These are phyloP conservation scores for Ogataea saltuana DNA, from an alignment of 805 yeast genomes.

Conservation along the genomic window DNA sequence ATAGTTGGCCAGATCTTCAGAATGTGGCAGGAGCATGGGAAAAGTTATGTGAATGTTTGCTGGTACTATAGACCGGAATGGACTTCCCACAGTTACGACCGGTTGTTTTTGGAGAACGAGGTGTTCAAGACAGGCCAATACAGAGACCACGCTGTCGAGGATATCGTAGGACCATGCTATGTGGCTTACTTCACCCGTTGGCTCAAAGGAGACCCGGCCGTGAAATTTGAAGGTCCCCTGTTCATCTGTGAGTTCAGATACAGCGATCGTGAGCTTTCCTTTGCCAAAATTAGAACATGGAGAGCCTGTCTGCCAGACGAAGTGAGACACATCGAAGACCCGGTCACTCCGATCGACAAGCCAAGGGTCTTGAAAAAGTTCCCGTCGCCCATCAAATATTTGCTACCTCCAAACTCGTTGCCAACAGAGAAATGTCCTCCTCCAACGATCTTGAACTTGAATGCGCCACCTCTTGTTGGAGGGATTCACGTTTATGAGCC, in stretches of 20 bases:
- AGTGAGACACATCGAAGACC: slow-evolving; percentile 82
- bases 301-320: slow-evolving; percentile 98
- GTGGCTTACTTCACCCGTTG: slow-evolving; percentile 93
- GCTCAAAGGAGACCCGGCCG: slow-evolving; percentile 90
- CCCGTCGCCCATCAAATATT: slow-evolving; percentile 81
- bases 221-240: slow-evolving; percentile 76
- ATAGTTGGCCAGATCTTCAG: slow-evolving; percentile 92
- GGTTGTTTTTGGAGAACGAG: slow-evolving; percentile 89
- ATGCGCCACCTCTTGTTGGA: slow-evolving; percentile 94
- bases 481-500: slow-evolving; percentile 81
- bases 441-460: slow-evolving; percentile 75
- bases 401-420: slow-evolving; percentile 74
- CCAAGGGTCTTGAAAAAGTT: slow-evolving; percentile 70
- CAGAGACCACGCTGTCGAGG: slow-evolving; percentile 87
- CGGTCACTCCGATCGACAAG: slow-evolving; percentile 63
- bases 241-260: slow-evolving; percentile 94
- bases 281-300: slow-evolving; percentile 97
- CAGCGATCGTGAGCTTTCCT: slow-evolving; percentile 85
- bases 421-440: slow-evolving; percentile 76
- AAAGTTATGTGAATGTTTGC: slow-evolving; percentile 88
- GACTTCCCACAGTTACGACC: slow-evolving; percentile 90
- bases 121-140: slow-evolving; percentile 97
- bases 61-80: slow-evolving; percentile 99
- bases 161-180: slow-evolving; percentile 89
- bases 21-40: slow-evolving; percentile 87